Percentiles rank a stretch among this genome's conserved stretches.
phyloP scores from a whole-genome alignment of 495 filamentous ascomycete genomes.

The Podospora pseudopauciseta region DNA sequence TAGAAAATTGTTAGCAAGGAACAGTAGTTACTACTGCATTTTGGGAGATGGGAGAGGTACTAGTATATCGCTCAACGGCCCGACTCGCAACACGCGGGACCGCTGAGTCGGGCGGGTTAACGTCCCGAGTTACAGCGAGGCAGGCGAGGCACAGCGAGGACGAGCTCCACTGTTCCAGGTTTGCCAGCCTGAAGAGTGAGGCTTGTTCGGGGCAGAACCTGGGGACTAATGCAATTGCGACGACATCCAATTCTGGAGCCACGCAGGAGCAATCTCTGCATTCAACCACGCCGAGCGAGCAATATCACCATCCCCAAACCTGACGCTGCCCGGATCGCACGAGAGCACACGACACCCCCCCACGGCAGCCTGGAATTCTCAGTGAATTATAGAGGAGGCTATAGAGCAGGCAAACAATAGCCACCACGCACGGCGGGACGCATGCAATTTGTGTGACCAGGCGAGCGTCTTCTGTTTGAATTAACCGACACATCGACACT shows the following conservation, averaged over 20 bases:
- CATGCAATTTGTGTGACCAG: constrained; percentile 28
- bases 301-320: not conserved
- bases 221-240: constrained; percentile 21
- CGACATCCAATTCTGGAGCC: constrained; percentile 19
- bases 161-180: constrained; percentile 15
- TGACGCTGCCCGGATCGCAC: not conserved
- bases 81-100: constrained; percentile 5
- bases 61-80: not conserved
- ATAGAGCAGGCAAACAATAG: not conserved
- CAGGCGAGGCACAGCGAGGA: not conserved
- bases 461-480: not conserved
- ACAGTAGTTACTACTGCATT: not conserved
- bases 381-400: not conserved
- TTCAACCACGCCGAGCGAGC: not conserved
- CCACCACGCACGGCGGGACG: constrained; percentile 13
- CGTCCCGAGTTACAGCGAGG: constrained; percentile 5
- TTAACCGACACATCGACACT: constrained; percentile 1
- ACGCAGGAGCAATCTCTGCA: constrained; percentile 24
- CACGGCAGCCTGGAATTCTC: not conserved
- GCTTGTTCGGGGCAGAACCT: constrained; percentile 6
- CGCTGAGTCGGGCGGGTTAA: constrained; percentile 12
- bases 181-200: constrained; percentile 3
- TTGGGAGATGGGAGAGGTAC: not conserved
- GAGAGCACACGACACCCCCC: not conserved
- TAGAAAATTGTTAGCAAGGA: not conserved